Evolutionary conservation across 345 rosid species (phyloP).

Genomic region (Mangifera indica): DNA sequence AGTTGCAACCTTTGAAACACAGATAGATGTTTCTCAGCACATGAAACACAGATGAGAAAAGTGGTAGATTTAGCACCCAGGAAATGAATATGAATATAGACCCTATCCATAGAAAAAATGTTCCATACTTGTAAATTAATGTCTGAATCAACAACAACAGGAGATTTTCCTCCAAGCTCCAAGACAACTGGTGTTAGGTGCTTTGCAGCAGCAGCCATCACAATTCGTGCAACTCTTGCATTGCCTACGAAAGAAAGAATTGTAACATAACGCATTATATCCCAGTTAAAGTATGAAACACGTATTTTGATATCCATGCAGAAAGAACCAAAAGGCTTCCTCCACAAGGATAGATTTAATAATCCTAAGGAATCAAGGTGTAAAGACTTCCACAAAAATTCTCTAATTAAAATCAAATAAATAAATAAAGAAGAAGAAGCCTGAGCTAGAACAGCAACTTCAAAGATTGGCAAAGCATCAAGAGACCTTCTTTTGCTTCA

Average conservation of each 20-base stretch:
- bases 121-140: slow-evolving; percentile 58
- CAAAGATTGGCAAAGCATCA: background rate
- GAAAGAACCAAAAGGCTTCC: slow-evolving; percentile 15
- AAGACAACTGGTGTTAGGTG: slow-evolving; percentile 88
- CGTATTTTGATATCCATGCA: slow-evolving; percentile 3
- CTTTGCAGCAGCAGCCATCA: slow-evolving; percentile 95
- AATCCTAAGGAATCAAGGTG: background rate
- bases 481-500: no score
- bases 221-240: slow-evolving; percentile 67
- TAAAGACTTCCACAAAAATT: slow-evolving; percentile 3
- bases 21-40: slow-evolving; percentile 21
- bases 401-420: background rate
- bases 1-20: slow-evolving; percentile 54
- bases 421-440: background rate
- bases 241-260: slow-evolving; percentile 52
- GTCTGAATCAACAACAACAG: slow-evolving; percentile 75
- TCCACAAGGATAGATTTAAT: background rate
- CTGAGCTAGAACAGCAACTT: background rate
- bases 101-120: background rate
- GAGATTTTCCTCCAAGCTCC: slow-evolving; percentile 97
- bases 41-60: slow-evolving; percentile 6
- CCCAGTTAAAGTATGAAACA: background rate
- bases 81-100: slow-evolving; percentile 4
- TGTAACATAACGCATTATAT: slow-evolving; percentile 1
- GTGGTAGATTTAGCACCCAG: slow-evolving; percentile 1